phyloP scores from a whole-genome alignment of 2,329 filamentous ascomycete genomes.

The Pseudonectria buxi region DNA sequence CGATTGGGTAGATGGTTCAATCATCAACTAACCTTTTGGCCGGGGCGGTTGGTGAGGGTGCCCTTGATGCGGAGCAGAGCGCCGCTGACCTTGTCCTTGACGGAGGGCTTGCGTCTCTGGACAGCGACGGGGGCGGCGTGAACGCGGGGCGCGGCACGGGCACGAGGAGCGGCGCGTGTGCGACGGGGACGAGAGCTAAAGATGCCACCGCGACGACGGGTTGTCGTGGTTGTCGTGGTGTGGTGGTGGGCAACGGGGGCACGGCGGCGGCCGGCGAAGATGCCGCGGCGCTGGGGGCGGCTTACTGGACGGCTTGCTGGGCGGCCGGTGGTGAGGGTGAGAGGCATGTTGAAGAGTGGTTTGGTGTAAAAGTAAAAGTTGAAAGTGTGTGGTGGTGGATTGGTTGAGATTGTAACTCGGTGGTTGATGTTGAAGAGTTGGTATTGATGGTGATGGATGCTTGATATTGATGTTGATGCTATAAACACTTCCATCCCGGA shows the following conservation, averaged over 20 bases:
- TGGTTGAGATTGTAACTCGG: constrained; percentile 1
- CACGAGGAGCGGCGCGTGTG: no score
- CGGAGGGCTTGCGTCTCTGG: constrained; percentile 58
- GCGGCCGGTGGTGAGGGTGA: constrained; percentile 18
- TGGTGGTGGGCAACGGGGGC: constrained; percentile 38
- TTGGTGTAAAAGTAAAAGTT: constrained; percentile 1
- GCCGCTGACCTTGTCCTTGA: constrained; percentile 73
- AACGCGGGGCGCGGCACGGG: no score
- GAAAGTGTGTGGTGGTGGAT: constrained; percentile 3
- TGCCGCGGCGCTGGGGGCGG: constrained; percentile 32
- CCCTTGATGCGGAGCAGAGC: constrained; percentile 69
- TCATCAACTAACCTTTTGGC: constrained; percentile 55
- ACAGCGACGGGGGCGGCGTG: no score
- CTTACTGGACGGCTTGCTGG: constrained; percentile 20
- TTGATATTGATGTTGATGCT: no score
- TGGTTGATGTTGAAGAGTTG: constrained; percentile 1
- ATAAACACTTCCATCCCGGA: no score
- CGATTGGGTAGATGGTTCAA: not conserved
- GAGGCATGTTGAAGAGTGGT: constrained; percentile 25
- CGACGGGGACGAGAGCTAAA: no score
- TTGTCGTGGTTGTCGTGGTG: not conserved
- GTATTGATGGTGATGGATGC: not conserved
- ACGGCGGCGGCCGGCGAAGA: constrained; percentile 33
- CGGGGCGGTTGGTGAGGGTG: constrained; percentile 59
- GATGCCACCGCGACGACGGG: no score